Evolutionary conservation across 164 flowering plant species (phyloP), one percentile per base, ranked within the genome.

Genomic region (Taxillus chinensis): DNA sequence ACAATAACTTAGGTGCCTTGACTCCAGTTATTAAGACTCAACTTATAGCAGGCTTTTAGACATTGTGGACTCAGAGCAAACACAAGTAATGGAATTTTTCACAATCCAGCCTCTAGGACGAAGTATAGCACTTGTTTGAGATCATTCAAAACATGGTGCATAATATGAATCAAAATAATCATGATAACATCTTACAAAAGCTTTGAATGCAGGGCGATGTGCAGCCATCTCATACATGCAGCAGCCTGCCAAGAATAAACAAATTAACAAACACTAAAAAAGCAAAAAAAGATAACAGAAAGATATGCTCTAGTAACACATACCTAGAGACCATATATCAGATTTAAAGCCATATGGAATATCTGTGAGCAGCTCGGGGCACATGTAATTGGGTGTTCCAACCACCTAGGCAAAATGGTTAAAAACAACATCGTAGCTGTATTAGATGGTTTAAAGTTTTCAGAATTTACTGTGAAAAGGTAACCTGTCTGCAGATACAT

Each of bases 181-280:
- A 51, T 14, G 57, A 54, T n/a, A 17, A 54, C 9, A 54, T 3
- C 97, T 84, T 86, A 93, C 99, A 79, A 90, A 93, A 64, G 99
- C 99, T 77, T 93, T 93, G 64, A 93, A 93, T 55, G 99, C 99
- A 59, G 96, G 99, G 55, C 99, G 99, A 80, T 82, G 86, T 68
- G 99, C 99, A 75, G 97, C 87, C 95, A 93, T 93, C 85, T 93
- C 99, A 69, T 93, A 93, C 72, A 90, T 82, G 64, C 99, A 93
- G 79, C 99, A 93, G 2, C 99, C 99, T 92, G 83, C 50, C 12
- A 48, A 41, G 52, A 55, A 62, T 69, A 39, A 27, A 27, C 65
- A 64, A 61, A 38, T 14, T 4, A 45, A 61, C 27, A 16, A 15
- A 13, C 12, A 2, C 15, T 39, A 45, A 41, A 17, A 39, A 2